Percentiles rank a stretch among this genome's conserved stretches.
Conservation (phyloP, 352 stramenopile genomes). For the Globisporangium carolinianum region DNA sequence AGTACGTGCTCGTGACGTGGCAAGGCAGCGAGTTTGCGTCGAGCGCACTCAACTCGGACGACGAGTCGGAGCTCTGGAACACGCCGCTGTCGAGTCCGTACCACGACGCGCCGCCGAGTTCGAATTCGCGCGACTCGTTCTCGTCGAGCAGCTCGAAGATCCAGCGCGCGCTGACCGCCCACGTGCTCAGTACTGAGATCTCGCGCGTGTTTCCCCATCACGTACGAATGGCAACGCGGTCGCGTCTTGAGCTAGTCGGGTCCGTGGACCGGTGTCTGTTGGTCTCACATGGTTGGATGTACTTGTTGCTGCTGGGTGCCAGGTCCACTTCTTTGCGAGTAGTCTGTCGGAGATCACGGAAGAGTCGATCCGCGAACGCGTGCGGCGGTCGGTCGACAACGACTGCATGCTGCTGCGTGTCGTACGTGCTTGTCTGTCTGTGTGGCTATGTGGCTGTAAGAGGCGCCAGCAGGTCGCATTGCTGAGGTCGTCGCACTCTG, state of each 20-base stretch:
- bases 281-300: too few species aligned
- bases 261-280: too few species aligned
- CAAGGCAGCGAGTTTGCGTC: conserved; percentile 45
- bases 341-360: conserved; percentile 72
- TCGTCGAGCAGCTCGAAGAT: conserved; percentile 64
- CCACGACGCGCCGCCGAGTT: conserved; percentile 15
- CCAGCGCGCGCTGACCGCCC: conserved; percentile 67
- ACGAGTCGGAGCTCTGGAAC: conserved; percentile 53
- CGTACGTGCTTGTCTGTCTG: conserved; percentile 21
- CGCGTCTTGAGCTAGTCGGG: too few species aligned
- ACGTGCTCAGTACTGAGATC: conserved; percentile 80
- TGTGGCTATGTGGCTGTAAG: background rate
- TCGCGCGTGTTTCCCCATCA: conserved; percentile 86
- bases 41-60: conserved; percentile 61
- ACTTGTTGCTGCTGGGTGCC: background rate
- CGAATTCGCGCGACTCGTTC: conserved; percentile 30
- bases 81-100: conserved; percentile 28
- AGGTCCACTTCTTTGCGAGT: conserved; percentile 86
- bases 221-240: conserved; percentile 25
- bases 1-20: conserved; percentile 86
- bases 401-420: conserved; percentile 85
- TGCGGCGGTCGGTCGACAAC: conserved; percentile 77
- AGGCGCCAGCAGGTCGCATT: background rate
- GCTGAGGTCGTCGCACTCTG: too few species aligned
- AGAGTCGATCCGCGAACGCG: conserved; percentile 79